Percentiles rank a stretch among this genome's conserved stretches.
These are phyloP conservation scores for Phytopythium helicoides DNA, from an alignment of 352 stramenopile genomes.

Conservation along the genomic window DNA sequence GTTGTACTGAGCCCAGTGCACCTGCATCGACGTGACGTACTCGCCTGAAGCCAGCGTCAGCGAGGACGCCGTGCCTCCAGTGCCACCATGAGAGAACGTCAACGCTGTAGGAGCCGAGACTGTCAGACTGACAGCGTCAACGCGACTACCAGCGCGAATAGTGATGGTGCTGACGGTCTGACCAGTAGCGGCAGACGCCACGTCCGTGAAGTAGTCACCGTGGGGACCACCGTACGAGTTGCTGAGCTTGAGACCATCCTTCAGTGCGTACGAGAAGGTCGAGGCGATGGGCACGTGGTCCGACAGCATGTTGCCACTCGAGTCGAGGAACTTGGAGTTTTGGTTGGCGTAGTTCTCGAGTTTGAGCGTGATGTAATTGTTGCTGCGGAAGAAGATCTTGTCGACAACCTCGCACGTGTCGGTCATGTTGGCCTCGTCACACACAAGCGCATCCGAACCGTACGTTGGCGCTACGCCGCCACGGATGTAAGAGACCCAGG, in stretches of 20 bases:
- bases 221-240: constrained; percentile 36
- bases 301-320: constrained; percentile 31
- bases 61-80: constrained; percentile 27
- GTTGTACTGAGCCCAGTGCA: constrained; percentile 43
- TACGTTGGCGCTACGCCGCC: constrained; percentile 26
- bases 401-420: constrained; percentile 53
- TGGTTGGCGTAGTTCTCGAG: constrained; percentile 45
- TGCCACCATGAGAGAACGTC: constrained; percentile 35
- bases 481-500: constrained; percentile 41
- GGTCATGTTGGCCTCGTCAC: constrained; percentile 27
- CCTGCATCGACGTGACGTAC: constrained; percentile 43
- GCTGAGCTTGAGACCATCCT: constrained; percentile 25
- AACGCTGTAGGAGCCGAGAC: constrained; percentile 10
- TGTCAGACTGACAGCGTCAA: constrained; percentile 41
- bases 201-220: constrained; percentile 33
- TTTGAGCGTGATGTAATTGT: constrained; percentile 40
- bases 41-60: constrained; percentile 34
- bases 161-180: constrained; percentile 33
- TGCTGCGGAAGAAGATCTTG: constrained; percentile 60
- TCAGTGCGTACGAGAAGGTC: constrained; percentile 35
- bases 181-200: constrained; percentile 16
- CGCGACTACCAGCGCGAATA: constrained; percentile 22
- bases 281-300: constrained; percentile 51
- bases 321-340: constrained; percentile 33
- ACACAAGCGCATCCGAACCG: constrained; percentile 35